Percentiles rank a stretch among this genome's conserved stretches.
These are phyloP conservation scores for Neoboletus magnificus DNA, from an alignment of 768 basidiomycete genomes.

Conservation along the genomic window DNA sequence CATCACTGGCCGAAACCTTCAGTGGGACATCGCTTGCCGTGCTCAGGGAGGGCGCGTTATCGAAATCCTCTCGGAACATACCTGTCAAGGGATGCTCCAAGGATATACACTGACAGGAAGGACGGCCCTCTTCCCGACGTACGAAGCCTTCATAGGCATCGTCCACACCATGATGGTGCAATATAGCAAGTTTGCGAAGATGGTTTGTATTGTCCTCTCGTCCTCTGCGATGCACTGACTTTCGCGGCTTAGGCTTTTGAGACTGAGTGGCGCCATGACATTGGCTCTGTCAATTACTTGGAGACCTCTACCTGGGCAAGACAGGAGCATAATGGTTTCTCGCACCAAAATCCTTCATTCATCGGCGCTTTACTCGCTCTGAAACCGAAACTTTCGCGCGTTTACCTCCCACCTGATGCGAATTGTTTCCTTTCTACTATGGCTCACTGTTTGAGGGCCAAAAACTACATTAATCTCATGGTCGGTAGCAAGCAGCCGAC, in stretches of 20 bases:
- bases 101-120: conserved; percentile 90
- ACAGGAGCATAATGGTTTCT: conserved; percentile 88
- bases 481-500: conserved; percentile 86
- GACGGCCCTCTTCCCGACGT: conserved; percentile 82
- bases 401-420: conserved; percentile 88
- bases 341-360: conserved; percentile 83
- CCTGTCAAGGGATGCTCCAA: conserved; percentile 87
- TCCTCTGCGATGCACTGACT: neutral
- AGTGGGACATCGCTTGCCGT: conserved; percentile 74
- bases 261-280: conserved; percentile 67
- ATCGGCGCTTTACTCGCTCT: conserved; percentile 83
- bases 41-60: conserved; percentile 77
- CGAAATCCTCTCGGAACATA: conserved; percentile 88
- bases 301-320: conserved; percentile 86
- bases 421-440: conserved; percentile 84
- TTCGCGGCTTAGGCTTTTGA: conserved; percentile 41
- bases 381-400: conserved; percentile 66
- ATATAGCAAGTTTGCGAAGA: conserved; percentile 86
- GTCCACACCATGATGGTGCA: conserved; percentile 88
- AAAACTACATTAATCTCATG: conserved; percentile 85
- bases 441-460: conserved; percentile 77
- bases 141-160: conserved; percentile 91
- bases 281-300: conserved; percentile 78
- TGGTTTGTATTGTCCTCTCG: conserved; percentile 42
- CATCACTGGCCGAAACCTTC: conserved; percentile 68